Evolutionary conservation across 495 filamentous ascomycete species (phyloP).

Genomic region (Hamigera avellanea): DNA sequence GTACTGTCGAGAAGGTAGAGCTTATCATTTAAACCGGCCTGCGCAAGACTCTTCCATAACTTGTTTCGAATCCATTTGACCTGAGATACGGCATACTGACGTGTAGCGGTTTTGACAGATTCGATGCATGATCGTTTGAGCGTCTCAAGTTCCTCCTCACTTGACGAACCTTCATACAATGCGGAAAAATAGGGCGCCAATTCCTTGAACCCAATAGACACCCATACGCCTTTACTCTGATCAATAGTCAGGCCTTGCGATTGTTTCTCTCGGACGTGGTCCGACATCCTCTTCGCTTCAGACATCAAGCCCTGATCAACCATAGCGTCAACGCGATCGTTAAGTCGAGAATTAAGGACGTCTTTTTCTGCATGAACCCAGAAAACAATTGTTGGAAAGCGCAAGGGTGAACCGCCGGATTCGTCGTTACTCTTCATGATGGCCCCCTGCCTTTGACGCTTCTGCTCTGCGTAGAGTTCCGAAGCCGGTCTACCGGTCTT

Average conservation of each 20-base stretch:
- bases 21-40: slow-evolving; percentile 34
- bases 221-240: slow-evolving; percentile 74
- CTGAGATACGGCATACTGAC: slow-evolving; percentile 79
- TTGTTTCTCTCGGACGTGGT: slow-evolving; percentile 35
- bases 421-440: slow-evolving; percentile 5
- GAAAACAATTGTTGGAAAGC: slow-evolving; percentile 58
- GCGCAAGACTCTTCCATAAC: slow-evolving; percentile 50
- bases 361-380: slow-evolving; percentile 74
- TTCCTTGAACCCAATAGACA: slow-evolving; percentile 93
- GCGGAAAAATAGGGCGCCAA: slow-evolving; percentile 58
- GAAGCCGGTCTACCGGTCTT: slow-evolving; percentile 68
- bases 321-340: slow-evolving; percentile 76
- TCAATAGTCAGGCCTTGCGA: slow-evolving; percentile 47
- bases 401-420: slow-evolving; percentile 13
- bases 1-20: slow-evolving; percentile 71
- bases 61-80: slow-evolving; percentile 79
- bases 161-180: slow-evolving; percentile 20
- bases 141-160: slow-evolving; percentile 27
- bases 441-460: slow-evolving; percentile 14
- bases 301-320: slow-evolving; percentile 55
- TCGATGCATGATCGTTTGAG: slow-evolving; percentile 37
- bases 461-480: slow-evolving; percentile 77
- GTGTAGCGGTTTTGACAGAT: slow-evolving; percentile 62
- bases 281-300: slow-evolving; percentile 53
- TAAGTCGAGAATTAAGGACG: slow-evolving; percentile 53